These are phyloP conservation scores for Pleomassaria siparia DNA, from an alignment of 2,329 filamentous ascomycete species.

Conservation along the genomic window DNA sequence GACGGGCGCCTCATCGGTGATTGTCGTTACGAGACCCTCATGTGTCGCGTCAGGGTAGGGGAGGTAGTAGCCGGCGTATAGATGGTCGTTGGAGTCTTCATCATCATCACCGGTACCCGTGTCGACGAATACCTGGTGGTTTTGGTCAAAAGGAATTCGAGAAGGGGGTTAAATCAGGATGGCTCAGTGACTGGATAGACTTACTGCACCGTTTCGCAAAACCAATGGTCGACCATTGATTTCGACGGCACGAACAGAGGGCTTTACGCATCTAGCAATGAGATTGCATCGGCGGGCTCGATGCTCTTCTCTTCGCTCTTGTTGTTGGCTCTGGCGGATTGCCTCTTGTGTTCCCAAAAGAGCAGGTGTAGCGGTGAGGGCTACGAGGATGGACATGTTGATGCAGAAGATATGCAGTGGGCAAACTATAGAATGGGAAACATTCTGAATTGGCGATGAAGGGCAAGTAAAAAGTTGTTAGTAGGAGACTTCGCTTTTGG, in stretches of 20 bases:
- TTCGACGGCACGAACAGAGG: constrained; percentile 47
- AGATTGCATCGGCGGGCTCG: constrained; percentile 53
- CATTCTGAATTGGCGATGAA: not conserved
- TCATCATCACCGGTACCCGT: constrained; percentile 51
- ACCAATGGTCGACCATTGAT: constrained; percentile 50
- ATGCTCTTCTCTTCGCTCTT: constrained; percentile 54
- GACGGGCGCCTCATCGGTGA: constrained; percentile 48
- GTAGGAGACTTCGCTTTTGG: no score
- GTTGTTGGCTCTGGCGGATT: constrained; percentile 53
- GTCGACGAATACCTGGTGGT: constrained; percentile 50
- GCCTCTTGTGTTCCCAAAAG: constrained; percentile 53
- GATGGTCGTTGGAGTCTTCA: constrained; percentile 53
- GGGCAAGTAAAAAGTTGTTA: no score
- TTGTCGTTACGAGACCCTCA: constrained; percentile 58
- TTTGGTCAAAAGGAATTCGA: not conserved
- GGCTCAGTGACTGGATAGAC: not conserved
- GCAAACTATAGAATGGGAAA: not conserved
- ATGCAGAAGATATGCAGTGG: constrained; percentile 29
- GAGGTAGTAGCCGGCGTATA: constrained; percentile 60
- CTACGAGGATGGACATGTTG: constrained; percentile 48
- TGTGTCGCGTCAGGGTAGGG: constrained; percentile 57
- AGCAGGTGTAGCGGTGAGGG: constrained; percentile 47
- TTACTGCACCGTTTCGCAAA: constrained; percentile 48
- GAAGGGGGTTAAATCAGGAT: not conserved
- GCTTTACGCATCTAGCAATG: constrained; percentile 49